Evolutionary conservation across 495 filamentous ascomycete species (phyloP).

Genomic region (Penicillium soppii): DNA sequence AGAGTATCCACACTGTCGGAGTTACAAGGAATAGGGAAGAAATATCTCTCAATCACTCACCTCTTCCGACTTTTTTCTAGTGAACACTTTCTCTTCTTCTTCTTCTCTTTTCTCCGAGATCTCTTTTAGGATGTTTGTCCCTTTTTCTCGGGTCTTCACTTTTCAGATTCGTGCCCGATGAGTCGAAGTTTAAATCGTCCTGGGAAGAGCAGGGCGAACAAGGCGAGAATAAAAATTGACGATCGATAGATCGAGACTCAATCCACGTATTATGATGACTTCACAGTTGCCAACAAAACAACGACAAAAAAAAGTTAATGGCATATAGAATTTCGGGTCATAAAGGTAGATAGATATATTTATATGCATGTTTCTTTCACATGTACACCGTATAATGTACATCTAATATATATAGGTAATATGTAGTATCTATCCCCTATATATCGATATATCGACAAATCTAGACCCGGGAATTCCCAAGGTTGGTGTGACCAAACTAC

Average conservation of each 20-base stretch:
- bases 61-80: background rate
- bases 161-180: conserved; percentile 1
- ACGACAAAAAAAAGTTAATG: background rate
- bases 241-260: conserved; percentile 10
- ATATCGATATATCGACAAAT: too few relatives aligned
- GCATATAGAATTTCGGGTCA: background rate
- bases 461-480: too few relatives aligned
- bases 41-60: background rate
- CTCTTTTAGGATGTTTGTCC: background rate
- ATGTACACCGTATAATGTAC: too few relatives aligned
- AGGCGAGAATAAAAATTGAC: background rate
- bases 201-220: background rate
- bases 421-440: too few relatives aligned
- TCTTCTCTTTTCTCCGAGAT: background rate
- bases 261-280: conserved; percentile 6
- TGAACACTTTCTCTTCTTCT: too few relatives aligned
- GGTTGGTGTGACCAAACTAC: too few relatives aligned
- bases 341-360: background rate
- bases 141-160: background rate
- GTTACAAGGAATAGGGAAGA: too few relatives aligned
- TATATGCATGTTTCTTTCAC: too few relatives aligned
- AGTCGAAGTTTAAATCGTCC: conserved; percentile 5
- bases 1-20: conserved; percentile 5
- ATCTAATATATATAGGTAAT: too few relatives aligned
- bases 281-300: conserved; percentile 2